A percentile compares a stretch with the other conserved stretches of the same genome.
Evolutionary conservation across 768 basidiomycete genomes (phyloP).

Genomic region (Amanita fuliginea): DNA sequence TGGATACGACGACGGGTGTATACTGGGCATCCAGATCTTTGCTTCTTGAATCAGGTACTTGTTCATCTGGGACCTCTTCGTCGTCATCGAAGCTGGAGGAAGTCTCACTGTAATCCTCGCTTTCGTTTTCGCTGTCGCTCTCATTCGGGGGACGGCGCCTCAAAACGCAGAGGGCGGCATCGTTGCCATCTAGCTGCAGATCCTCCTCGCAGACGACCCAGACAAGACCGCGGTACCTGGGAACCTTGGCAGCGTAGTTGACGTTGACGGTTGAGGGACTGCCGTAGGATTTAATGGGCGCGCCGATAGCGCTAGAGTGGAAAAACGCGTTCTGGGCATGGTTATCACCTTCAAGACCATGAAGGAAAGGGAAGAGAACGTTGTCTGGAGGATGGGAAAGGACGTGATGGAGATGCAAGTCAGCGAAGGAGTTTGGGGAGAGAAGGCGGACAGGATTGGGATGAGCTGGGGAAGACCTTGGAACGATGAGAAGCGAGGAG

Average conservation of each 20-base stretch:
- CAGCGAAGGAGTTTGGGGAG: slow-evolving; percentile 37
- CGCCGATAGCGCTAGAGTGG: slow-evolving; percentile 22
- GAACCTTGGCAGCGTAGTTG: slow-evolving; percentile 20
- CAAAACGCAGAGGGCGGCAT: slow-evolving; percentile 19
- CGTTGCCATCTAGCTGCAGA: slow-evolving; percentile 24
- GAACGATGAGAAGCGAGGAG: slow-evolving; percentile 12
- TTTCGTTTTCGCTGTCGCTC: slow-evolving; percentile 11
- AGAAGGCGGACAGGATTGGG: slow-evolving; percentile 21
- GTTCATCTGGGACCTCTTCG: slow-evolving; percentile 12
- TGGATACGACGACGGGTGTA: slow-evolving; percentile 1
- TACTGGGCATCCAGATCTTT: slow-evolving; percentile 7
- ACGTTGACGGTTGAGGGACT: slow-evolving; percentile 4
- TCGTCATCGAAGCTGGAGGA: slow-evolving; percentile 17
- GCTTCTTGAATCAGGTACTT: slow-evolving; percentile 15
- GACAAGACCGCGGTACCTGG: slow-evolving; percentile 60
- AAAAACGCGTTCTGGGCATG: slow-evolving; percentile 78
- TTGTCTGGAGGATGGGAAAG: slow-evolving; percentile 68
- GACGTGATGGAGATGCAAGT: slow-evolving; percentile 52
- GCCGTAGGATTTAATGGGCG: slow-evolving; percentile 10
- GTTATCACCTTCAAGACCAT: slow-evolving; percentile 78
- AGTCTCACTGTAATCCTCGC: slow-evolving; percentile 16
- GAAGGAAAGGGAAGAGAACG: slow-evolving; percentile 81
- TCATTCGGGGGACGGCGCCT: slow-evolving; percentile 6
- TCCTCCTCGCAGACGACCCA: slow-evolving; percentile 79
- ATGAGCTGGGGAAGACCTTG: background rate